A percentile compares a stretch with the other conserved stretches of the same genome.
These are phyloP conservation scores for Wickerhamiella australiensis DNA, from an alignment of 805 yeast species.

Conservation along the genomic window DNA sequence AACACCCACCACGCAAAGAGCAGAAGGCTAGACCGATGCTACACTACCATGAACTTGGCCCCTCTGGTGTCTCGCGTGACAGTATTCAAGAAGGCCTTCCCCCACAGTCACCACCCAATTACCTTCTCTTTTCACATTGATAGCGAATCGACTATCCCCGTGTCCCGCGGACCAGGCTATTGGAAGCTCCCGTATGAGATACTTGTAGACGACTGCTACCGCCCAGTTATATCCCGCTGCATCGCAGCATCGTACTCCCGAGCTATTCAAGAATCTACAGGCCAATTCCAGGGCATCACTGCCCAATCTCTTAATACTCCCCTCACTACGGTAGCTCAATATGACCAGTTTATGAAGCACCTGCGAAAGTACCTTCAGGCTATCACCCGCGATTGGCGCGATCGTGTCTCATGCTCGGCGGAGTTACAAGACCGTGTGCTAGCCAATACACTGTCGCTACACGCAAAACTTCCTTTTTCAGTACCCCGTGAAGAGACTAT, in stretches of 20 bases:
- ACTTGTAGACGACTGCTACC: not conserved
- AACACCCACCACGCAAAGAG: not conserved
- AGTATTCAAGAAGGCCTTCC: not conserved
- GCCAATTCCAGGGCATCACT: not conserved
- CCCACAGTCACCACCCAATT: not conserved
- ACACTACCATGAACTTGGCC: not conserved
- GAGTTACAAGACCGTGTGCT: not conserved
- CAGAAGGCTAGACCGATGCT: not conserved
- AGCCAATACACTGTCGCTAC: not conserved
- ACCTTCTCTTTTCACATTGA: not conserved
- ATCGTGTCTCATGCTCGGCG: not conserved
- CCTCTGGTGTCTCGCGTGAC: not conserved
- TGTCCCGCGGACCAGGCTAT: not conserved
- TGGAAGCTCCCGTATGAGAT: conserved; percentile 1
- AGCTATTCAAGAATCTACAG: not conserved
- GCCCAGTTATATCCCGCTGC: not conserved
- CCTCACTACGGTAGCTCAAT: not conserved
- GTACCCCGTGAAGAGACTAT: not conserved
- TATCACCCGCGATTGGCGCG: not conserved
- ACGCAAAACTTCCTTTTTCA: not conserved
- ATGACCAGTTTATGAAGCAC: not conserved
- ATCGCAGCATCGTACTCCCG: not conserved
- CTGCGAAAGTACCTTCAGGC: not conserved
- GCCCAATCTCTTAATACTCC: not conserved
- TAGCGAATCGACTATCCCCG: not conserved